These are phyloP conservation scores for Acer saccharum DNA, from an alignment of 345 rosid species.

Conservation along the genomic window DNA sequence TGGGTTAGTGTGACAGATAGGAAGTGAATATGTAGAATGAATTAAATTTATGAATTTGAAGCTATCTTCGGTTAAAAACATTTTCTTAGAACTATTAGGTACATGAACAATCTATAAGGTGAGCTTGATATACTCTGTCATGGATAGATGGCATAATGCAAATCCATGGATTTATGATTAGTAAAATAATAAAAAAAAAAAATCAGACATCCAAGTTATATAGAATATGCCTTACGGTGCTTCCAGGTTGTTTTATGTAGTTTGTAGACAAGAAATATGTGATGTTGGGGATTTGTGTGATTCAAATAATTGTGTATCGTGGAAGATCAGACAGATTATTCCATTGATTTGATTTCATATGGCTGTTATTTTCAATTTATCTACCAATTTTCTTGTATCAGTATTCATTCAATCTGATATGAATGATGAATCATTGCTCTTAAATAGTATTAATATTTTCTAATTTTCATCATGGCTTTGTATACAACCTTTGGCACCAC, in stretches of 20 bases:
- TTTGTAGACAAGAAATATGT: not conserved
- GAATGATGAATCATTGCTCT: not conserved
- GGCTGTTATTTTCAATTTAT: not conserved
- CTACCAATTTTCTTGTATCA: not conserved
- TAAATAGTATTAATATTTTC: not conserved
- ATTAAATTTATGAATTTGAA: not conserved
- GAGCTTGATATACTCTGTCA: not conserved
- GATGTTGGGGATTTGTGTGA: not conserved
- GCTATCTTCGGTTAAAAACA: not conserved
- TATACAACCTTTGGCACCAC: not conserved
- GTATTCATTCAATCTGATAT: not conserved
- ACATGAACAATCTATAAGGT: not conserved
- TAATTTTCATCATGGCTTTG: not conserved
- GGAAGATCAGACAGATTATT: not conserved
- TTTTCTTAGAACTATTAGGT: not conserved
- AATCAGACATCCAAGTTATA: not conserved
- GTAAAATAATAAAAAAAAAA: not conserved
- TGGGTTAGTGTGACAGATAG: not conserved
- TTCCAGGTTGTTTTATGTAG: not conserved
- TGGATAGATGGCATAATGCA: not conserved
- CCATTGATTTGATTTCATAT: not conserved
- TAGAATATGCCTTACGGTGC: not conserved
- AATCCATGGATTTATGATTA: not conserved
- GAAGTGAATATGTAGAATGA: not conserved
- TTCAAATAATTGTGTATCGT: not conserved